Evolutionary conservation across 75 land plant genomes (phyloP).

Genomic region (Isoetes taiwanensis): DNA sequence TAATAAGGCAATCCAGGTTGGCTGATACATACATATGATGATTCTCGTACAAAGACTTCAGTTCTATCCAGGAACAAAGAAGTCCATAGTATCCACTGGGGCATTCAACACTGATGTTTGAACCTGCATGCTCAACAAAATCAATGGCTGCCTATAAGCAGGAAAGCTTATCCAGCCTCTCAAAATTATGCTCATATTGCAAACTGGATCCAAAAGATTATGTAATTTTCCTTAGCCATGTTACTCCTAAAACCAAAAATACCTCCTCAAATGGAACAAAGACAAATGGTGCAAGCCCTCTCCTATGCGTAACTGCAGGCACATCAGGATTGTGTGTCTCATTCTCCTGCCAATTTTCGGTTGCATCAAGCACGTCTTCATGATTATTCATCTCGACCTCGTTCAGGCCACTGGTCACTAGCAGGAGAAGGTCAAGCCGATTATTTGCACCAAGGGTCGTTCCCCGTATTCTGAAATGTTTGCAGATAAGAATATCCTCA

Average conservation of each 20-base stretch:
- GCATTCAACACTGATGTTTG: conserved; percentile 82
- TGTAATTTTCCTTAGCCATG: neutral
- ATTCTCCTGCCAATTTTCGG: conserved; percentile 72
- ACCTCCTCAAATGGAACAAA: conserved; percentile 95
- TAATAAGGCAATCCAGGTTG: no score
- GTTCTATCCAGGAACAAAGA: conserved; percentile 79
- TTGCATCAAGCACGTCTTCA: conserved; percentile 45
- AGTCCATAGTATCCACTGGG: conserved; percentile 94
- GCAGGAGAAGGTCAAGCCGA: conserved; percentile 58
- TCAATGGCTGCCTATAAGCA: neutral
- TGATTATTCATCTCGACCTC: conserved; percentile 30
- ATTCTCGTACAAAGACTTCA: no score
- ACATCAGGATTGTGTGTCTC: conserved; percentile 91
- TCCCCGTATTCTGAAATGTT: conserved; percentile 55
- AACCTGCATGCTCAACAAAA: conserved; percentile 30
- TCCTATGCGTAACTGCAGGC: conserved; percentile 74
- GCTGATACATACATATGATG: no score
- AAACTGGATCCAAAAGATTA: neutral
- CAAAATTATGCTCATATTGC: no score
- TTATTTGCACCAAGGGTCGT: conserved; percentile 78
- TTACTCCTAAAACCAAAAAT: neutral
- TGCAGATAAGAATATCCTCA: no score
- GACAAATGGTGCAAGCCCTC: conserved; percentile 75
- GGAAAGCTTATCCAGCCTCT: no score
- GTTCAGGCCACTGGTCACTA: conserved; percentile 78